Evolutionary conservation across 139 green algal species (phyloP).

Genomic region (Chlorella sp.): DNA sequence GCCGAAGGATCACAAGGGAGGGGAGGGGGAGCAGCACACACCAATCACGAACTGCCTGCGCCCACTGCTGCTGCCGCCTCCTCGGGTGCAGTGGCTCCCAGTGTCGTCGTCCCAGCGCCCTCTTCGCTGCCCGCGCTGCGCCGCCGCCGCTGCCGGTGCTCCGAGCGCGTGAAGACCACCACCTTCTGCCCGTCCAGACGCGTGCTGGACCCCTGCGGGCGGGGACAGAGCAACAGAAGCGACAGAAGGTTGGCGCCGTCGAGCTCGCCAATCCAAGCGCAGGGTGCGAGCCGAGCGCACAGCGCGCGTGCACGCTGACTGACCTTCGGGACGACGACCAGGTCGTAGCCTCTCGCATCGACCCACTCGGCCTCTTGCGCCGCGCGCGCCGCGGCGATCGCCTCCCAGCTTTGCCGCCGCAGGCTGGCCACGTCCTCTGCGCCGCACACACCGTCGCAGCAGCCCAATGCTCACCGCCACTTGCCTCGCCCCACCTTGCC

Average conservation of each 20-base stretch:
- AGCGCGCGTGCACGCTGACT: background rate
- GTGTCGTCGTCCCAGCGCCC: too few species aligned
- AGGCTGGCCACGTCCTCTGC: background rate
- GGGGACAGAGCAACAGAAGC: too few species aligned
- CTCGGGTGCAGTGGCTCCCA: too few species aligned
- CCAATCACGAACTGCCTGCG: too few species aligned
- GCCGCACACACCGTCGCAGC: background rate
- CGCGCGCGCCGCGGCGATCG: conserved; percentile 14
- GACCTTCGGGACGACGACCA: conserved; percentile 28
- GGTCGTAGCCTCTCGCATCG: conserved; percentile 36
- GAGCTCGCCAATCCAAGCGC: background rate
- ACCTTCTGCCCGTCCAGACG: conserved; percentile 27
- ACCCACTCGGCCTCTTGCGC: conserved; percentile 1
- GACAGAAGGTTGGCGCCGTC: too few species aligned
- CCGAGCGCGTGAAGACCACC: conserved; percentile 36
- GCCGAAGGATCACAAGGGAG: too few species aligned
- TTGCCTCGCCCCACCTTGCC: conserved; percentile 8
- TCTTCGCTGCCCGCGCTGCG: too few species aligned
- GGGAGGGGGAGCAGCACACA: too few species aligned
- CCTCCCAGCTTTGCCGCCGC: conserved; percentile 17
- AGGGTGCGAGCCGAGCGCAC: background rate
- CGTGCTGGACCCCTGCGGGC: conserved; percentile 17
- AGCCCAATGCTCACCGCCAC: background rate
- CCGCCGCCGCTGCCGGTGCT: too few species aligned
- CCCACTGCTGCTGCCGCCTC: too few species aligned